These are phyloP conservation scores for Exobasidium cylindrosporum DNA, from an alignment of 1,284 basidiomycete species.

Conservation along the genomic window DNA sequence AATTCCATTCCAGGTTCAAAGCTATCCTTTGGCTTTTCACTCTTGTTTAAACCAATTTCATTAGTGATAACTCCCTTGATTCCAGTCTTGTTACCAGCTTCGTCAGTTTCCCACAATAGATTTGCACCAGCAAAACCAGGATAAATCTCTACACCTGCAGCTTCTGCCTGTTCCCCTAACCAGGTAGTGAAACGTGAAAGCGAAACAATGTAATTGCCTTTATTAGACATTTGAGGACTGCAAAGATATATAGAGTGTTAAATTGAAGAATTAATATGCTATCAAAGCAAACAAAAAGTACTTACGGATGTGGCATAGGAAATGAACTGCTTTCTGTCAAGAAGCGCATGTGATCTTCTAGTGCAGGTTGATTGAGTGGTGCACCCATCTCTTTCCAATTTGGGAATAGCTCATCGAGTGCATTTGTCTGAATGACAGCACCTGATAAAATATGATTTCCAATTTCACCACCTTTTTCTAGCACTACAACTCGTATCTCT, in stretches of 20 bases:
- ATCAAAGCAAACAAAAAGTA: no score
- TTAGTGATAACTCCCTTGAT: constrained; percentile 87
- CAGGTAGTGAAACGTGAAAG: constrained; percentile 84
- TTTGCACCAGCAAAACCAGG: constrained; percentile 91
- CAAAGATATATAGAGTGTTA: no score
- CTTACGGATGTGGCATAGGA: constrained; percentile 92
- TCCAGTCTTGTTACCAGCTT: constrained; percentile 60
- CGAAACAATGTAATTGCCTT: constrained; percentile 89
- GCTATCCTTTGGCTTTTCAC: constrained; percentile 74
- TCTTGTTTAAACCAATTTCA: constrained; percentile 85
- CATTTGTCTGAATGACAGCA: constrained; percentile 88
- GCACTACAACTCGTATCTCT: constrained; percentile 83
- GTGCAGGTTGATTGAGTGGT: constrained; percentile 74
- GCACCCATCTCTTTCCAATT: constrained; percentile 70
- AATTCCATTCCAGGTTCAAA: constrained; percentile 98
- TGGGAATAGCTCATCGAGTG: constrained; percentile 86
- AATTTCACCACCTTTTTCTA: constrained; percentile 92
- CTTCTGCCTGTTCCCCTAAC: constrained; percentile 84
- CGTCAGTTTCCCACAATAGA: constrained; percentile 70
- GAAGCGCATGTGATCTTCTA: constrained; percentile 80
- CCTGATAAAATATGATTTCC: constrained; percentile 94
- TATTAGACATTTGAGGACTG: constrained; percentile 94
- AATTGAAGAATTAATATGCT: no score
- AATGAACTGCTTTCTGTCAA: constrained; percentile 71
- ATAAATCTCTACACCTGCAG: constrained; percentile 91